Evolutionary conservation across 495 filamentous ascomycete species (phyloP), one percentile per base, ranked within the genome.

Genomic region (Entonaema liquescens): DNA sequence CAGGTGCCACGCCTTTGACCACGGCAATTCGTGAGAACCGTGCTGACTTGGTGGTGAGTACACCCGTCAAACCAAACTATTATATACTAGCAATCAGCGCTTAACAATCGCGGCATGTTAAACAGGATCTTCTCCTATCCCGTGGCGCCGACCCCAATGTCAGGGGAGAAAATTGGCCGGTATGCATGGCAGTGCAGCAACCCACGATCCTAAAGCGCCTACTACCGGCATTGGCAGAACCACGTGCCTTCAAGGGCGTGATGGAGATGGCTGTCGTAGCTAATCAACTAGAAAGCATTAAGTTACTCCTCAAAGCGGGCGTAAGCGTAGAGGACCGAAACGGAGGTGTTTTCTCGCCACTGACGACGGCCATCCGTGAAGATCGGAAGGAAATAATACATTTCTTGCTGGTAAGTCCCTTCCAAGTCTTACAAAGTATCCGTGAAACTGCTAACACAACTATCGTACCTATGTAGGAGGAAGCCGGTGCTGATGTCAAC

Each of bases 341-440:
- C 68, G 85, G 84, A 21, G 84, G 85, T 15, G 84, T 87, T 26
- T 87, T 87, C 76, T 84, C 83, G 13, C 84, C 85, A 2, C 75
- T 88, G 15, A 86, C 84, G 0, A 87, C 86, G 3, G 83, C 85
- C 3, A 82, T 87, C 61, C 82, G 86, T 9, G 86, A 88, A 65
- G 76, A 82, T 29, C 79, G 80, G 58, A 79, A 78, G 60, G 79
- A 81, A 13, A 87, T 87, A 59, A 79, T 85, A 7, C 72, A 69
- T 6, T 87, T 77, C 74, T 77, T 88, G 6, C 77, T 88, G 28
- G 70, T 73, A 62, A 61, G 56, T 17, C 9, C 13, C 3, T 40
- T 13, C 17, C 52, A 31, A 17, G 17, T 26, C 3, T 26, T n/a
- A 5, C 11, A 47, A 21, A 47, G 2, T 21, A 47, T 47, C 1